phyloP scores from a whole-genome alignment of 177 flowering plant genomes.

The Tripterygium wilfordii region DNA sequence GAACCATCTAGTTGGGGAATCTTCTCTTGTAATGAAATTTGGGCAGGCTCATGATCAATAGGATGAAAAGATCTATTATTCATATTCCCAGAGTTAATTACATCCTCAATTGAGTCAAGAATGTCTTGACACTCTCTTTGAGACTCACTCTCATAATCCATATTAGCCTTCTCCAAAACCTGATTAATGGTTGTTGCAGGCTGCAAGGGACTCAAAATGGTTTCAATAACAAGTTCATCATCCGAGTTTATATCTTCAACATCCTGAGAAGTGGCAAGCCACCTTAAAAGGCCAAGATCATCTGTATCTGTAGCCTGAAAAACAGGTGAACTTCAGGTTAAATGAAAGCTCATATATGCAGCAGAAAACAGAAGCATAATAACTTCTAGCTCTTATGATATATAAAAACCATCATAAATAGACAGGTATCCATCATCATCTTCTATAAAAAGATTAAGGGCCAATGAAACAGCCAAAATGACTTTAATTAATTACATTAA shows the following conservation, averaged over 20 bases:
- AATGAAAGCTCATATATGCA: background rate
- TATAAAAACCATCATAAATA: background rate
- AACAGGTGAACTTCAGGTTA: background rate
- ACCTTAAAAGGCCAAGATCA: constrained; percentile 64
- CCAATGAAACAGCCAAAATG: no score
- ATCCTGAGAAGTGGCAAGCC: constrained; percentile 96
- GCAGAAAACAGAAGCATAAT: no score
- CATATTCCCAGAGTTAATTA: constrained; percentile 15
- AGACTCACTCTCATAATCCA: constrained; percentile 71
- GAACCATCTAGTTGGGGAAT: constrained; percentile 74
- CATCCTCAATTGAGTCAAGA: constrained; percentile 75
- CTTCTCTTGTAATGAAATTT: constrained; percentile 14
- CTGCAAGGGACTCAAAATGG: constrained; percentile 66
- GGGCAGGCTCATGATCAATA: constrained; percentile 8
- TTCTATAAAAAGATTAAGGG: no score
- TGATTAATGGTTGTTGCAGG: constrained; percentile 50
- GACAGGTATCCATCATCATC: background rate
- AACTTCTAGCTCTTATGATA: no score
- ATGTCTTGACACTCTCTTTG: constrained; percentile 96
- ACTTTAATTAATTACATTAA: no score
- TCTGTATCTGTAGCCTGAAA: constrained; percentile 59
- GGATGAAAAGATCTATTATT: constrained; percentile 17
- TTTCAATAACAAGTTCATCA: constrained; percentile 71
- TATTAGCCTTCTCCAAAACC: constrained; percentile 72
- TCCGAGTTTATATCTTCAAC: constrained; percentile 81